Evolutionary conservation across 768 basidiomycete genomes (phyloP), one percentile per base, ranked within the genome.

Genomic region (Russula emetica): DNA sequence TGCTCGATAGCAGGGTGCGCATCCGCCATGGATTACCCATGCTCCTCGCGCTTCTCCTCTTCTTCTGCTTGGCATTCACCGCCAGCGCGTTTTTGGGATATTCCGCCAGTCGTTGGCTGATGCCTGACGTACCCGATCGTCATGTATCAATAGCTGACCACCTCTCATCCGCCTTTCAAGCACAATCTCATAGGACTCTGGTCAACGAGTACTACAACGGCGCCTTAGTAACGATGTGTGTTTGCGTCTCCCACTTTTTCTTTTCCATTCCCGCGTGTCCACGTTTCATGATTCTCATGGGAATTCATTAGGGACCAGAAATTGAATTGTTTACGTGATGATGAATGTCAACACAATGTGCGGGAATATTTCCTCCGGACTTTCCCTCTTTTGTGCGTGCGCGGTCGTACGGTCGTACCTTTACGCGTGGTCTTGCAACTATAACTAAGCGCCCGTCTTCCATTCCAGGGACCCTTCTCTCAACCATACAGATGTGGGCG

Each of bases 11-110:
- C 32, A 40, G 4, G n/a, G 26, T 24, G 0, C 47, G 7, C 45
- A 1, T 0, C 47, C 45, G 30, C 28, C 45, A 45, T 13, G 47
- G 47, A 4, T 47, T 40, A 20, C 58, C 58, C 13, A 36, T 64
- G 18, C n/a, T 64, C 11, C 20, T 58, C 13, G 8, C 24, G 0
- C 26, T 64, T 4, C 47, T 65, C 16, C 2, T 52, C 1, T 22
- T 65, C 26, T 61, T 30, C 40, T 56, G 55, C 11, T 4, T 60
- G 24, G 47, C 59, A 2, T 60, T 60, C 58, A 59, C 60, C 8
- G 32, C 26, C 22, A 65, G 60, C 42, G 64, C 59, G 22, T 40
- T 56, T 20, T 22, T 14, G 30, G 34, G 38, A 9, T 5, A 16
- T 14, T 9, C 34, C 9, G 16, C 54, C 0, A 6, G 6, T 2